Conservation (phyloP, 352 stramenopile genomes). For the Pythium sp. region DNA sequence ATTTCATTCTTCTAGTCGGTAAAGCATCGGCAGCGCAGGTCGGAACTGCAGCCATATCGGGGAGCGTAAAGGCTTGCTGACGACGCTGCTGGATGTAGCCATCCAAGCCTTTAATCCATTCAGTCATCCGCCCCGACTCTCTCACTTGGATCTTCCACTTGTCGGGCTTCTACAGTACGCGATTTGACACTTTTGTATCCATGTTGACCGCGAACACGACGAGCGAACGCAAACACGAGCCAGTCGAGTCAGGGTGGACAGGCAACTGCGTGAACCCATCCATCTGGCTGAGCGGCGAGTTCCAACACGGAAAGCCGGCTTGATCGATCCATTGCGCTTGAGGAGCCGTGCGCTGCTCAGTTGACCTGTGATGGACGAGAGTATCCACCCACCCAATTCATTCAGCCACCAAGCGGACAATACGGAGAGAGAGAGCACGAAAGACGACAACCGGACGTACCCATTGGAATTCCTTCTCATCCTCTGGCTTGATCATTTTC, state of each 20-base stretch:
- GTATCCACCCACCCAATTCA: background rate
- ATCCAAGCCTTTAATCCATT: background rate
- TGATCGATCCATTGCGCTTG: background rate
- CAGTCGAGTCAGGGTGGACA: background rate
- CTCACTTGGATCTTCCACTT: background rate
- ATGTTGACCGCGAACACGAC: background rate
- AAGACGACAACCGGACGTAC: background rate
- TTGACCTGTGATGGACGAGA: background rate
- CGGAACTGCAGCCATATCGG: background rate
- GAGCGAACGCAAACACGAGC: background rate
- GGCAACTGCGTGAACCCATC: background rate
- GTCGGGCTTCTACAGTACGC: background rate
- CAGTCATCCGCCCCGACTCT: background rate
- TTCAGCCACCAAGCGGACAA: background rate
- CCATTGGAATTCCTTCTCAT: background rate
- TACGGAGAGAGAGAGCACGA: background rate
- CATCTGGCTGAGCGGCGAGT: background rate
- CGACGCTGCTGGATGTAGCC: background rate
- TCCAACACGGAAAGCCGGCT: background rate
- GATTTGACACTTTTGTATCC: conserved; percentile 1
- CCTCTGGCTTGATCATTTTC: background rate
- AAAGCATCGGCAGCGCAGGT: background rate
- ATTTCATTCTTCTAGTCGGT: background rate
- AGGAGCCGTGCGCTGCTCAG: background rate
- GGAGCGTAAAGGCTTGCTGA: background rate